Percentiles rank a stretch among this genome's conserved stretches.
Conservation (phyloP, 169 alveolate species). For the Plasmodium falciparum region DNA sequence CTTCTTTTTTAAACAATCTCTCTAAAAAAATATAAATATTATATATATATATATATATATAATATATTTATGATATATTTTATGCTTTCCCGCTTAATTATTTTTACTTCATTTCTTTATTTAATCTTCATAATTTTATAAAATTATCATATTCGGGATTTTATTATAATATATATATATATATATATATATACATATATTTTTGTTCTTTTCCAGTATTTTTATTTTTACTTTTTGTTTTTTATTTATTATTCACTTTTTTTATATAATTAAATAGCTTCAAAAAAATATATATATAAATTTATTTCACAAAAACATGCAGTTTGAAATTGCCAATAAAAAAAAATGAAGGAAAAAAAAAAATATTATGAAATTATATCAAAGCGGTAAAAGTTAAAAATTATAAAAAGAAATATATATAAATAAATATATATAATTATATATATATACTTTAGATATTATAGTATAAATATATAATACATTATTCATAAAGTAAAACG, state of each 20-base stretch:
- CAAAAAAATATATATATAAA: background rate
- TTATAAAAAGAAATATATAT: no score
- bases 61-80: no score
- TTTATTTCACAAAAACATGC: slow-evolving; percentile 13
- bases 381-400: background rate
- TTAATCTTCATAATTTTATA: background rate
- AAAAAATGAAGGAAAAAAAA: background rate
- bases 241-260: background rate
- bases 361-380: background rate
- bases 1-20: no score
- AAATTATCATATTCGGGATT: background rate
- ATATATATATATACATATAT: no score
- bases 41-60: no score
- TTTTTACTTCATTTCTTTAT: background rate
- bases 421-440: no score
- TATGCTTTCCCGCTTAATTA: no score
- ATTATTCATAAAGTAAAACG: no score
- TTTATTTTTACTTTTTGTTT: background rate
- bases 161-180: background rate
- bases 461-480: no score
- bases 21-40: no score
- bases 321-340: background rate
- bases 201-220: background rate
- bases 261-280: background rate
- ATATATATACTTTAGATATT: no score